Conservation (phyloP, 306 rosid genomes). For the Acacia confusa region DNA sequence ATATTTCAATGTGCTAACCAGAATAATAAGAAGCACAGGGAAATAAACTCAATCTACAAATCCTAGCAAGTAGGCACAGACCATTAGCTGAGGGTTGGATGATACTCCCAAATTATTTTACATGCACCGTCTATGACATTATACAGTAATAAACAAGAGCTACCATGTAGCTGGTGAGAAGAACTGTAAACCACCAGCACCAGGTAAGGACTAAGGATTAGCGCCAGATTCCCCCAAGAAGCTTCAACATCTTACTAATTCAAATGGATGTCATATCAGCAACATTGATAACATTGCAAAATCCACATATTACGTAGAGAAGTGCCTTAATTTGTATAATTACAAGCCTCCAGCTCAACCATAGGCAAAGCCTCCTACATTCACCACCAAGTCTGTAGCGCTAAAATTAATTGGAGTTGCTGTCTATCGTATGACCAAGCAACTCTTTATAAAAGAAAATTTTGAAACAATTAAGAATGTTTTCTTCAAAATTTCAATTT, state of each 20-base stretch:
- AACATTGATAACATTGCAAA: neutral
- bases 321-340: neutral
- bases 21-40: neutral
- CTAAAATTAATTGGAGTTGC: neutral
- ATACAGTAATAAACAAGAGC: neutral
- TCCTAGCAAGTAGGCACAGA: neutral
- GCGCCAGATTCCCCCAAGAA: neutral
- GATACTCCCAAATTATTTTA: neutral
- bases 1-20: neutral
- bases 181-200: slow-evolving; percentile 1
- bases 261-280: neutral
- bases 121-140: neutral
- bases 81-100: neutral
- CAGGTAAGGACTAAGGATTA: neutral
- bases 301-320: neutral
- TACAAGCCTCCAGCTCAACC: neutral
- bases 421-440: neutral
- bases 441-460: neutral
- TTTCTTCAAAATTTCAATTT: neutral
- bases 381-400: neutral
- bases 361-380: neutral
- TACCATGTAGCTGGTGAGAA: neutral
- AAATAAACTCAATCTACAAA: neutral
- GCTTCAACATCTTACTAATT: neutral
- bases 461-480: neutral